Evolutionary conservation across 106 monocot species (phyloP), one percentile per base, ranked within the genome.

Genomic region (Acanthochlamys bracteata): DNA sequence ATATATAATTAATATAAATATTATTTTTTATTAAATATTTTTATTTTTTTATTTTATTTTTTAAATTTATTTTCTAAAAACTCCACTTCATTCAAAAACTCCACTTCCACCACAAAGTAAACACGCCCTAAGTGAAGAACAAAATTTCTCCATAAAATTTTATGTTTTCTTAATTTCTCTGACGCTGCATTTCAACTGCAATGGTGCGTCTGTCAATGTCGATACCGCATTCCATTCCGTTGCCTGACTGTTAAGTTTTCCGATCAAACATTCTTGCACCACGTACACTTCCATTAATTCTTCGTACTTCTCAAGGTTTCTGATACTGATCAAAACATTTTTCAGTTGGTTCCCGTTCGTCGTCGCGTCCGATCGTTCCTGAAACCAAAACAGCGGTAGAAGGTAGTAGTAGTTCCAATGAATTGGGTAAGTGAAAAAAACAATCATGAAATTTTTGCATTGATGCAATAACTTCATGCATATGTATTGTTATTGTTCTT

Each of bases 301-400:
- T 17, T 20, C 10, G 55, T 4, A 19, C 2, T 4, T 51, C 8
- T 60, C 6, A 12, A 11, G 4, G 33, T 33, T 33, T 33, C 33
- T 33, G 33, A 33, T 33, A 33, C 6, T 33, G 33, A 1, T 33
- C 33, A 33, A 33, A 20, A 19, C 7, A 25, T 61, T 33, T 41
- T 63, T 41, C 63, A 63, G 63, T 63, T 3, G 43, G 42, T 24
- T 63, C 45, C 4, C 41, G 63, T 9, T 8, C 23, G 11, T 45
- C 43, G 19, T 11, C 23, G 39, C 45, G 42, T 43, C 22, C 63
- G 20, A 55, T 10, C 0, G n/a, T 14, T 46, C 45, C 45, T 46
- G 20, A 19, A 21, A n/a, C n/a, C n/a, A n/a, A 55, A 55, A 22
- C 55, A 55, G 8, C 45, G 45, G 45, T 10, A 46, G 45, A 14